phyloP scores from a whole-genome alignment of 768 basidiomycete genomes.

The Tubosaeta brunneosetosa region DNA sequence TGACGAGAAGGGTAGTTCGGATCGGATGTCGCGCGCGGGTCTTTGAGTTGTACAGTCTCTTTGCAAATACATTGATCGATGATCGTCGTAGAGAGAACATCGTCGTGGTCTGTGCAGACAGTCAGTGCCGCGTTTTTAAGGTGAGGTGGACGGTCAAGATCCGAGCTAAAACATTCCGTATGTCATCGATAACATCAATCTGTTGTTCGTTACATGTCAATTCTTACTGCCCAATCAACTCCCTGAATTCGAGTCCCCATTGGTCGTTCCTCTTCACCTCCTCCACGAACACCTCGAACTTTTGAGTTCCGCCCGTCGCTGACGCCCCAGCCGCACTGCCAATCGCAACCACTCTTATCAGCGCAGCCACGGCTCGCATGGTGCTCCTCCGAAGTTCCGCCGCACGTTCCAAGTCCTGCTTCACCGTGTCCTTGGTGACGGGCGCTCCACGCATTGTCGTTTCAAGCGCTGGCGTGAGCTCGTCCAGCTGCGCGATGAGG shows the following conservation, averaged over 20 bases:
- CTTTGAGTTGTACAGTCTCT: constrained; percentile 5
- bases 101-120: too few species aligned
- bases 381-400: constrained; percentile 91
- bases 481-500: constrained; percentile 67
- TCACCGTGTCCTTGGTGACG: constrained; percentile 92
- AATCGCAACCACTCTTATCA: constrained; percentile 66
- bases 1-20: constrained; percentile 14
- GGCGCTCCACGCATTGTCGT: constrained; percentile 86
- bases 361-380: constrained; percentile 78
- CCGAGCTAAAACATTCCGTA: too few species aligned
- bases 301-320: constrained; percentile 28
- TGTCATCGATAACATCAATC: too few species aligned
- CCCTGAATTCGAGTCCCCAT: constrained; percentile 63
- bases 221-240: background rate
- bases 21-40: constrained; percentile 2
- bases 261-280: constrained; percentile 59
- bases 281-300: constrained; percentile 79
- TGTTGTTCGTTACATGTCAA: too few species aligned
- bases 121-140: too few species aligned
- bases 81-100: constrained; percentile 15
- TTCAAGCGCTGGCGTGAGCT: constrained; percentile 77
- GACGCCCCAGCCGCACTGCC: constrained; percentile 46
- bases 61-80: background rate
- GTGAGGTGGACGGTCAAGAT: too few species aligned
- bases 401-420: constrained; percentile 83